Percentiles rank a stretch among this genome's conserved stretches.
Evolutionary conservation across 148 eudicot species (phyloP).

Genomic region (Tetragonia tetragonoides): DNA sequence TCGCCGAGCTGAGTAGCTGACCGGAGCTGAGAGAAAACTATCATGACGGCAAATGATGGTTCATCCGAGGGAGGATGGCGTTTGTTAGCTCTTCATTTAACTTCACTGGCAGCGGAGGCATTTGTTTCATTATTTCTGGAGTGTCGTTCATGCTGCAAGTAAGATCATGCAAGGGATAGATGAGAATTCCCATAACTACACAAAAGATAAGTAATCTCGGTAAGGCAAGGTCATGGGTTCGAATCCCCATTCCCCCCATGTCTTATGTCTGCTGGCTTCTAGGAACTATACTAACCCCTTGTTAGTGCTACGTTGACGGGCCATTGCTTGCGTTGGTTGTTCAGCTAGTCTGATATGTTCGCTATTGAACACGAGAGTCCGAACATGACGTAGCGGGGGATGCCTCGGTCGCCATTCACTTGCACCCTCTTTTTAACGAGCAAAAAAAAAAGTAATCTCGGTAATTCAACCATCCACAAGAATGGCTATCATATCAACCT

Average conservation of each 20-base stretch:
- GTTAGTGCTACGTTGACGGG: too few relatives aligned
- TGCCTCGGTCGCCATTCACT: too few relatives aligned
- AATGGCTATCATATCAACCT: neutral
- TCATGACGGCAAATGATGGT: conserved; percentile 52
- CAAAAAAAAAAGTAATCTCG: neutral
- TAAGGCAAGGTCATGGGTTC: too few relatives aligned
- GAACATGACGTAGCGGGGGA: too few relatives aligned
- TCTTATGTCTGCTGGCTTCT: too few relatives aligned
- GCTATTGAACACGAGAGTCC: too few relatives aligned
- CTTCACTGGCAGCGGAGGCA: conserved; percentile 96
- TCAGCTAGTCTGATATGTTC: too few relatives aligned
- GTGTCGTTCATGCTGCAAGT: conserved; percentile 67
- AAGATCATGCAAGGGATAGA: neutral
- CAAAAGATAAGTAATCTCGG: neutral
- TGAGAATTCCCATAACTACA: neutral
- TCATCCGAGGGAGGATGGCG: conserved; percentile 54
- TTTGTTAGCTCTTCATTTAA: conserved; percentile 78
- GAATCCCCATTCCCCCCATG: too few relatives aligned
- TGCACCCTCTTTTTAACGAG: too few relatives aligned
- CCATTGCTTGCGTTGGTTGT: too few relatives aligned
- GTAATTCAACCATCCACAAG: neutral
- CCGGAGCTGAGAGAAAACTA: neutral
- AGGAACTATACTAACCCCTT: too few relatives aligned
- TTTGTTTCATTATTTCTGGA: conserved; percentile 92
- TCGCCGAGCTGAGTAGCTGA: conserved; percentile 8